Percentiles rank a stretch among this genome's conserved stretches.
phyloP scores from a whole-genome alignment of 129 eudicot genomes.

The Lonicera japonica region DNA sequence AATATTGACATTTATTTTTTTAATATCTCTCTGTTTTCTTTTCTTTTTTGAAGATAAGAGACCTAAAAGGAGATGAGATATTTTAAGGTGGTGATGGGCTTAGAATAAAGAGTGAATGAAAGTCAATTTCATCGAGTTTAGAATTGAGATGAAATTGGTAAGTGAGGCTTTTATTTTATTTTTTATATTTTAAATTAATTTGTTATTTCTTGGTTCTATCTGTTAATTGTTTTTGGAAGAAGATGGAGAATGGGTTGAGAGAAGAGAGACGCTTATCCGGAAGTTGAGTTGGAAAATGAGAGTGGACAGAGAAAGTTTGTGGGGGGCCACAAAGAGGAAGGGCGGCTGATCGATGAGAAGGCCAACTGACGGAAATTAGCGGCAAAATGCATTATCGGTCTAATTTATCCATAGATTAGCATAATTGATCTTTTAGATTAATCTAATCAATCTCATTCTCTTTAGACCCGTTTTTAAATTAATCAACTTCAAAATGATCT shows the following conservation, averaged over 20 bases:
- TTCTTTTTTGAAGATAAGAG: conserved; percentile 9
- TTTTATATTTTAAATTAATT: not conserved
- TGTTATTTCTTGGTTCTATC: not conserved
- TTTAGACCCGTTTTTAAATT: no score
- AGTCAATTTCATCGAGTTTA: not conserved
- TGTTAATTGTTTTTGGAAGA: not conserved
- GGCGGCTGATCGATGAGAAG: no score
- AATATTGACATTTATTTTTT: conserved; percentile 47
- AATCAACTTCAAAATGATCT: no score
- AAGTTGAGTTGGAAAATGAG: conserved; percentile 33
- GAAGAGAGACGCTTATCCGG: conserved; percentile 46
- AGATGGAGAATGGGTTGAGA: conserved; percentile 3
- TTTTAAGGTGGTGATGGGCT: conserved; percentile 18
- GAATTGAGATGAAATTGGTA: not conserved
- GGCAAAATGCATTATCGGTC: no score
- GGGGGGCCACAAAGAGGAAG: not conserved
- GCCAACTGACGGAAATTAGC: no score
- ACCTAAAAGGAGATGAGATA: conserved; percentile 34
- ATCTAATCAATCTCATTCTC: no score
- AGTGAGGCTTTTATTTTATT: not conserved
- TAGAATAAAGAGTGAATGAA: not conserved
- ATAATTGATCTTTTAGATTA: no score
- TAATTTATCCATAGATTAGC: no score
- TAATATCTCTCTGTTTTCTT: no score
- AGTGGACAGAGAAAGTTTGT: not conserved